Evolutionary conservation across 2,329 filamentous ascomycete genomes (phyloP).

Genomic region (Pyrenochaeta sp.): DNA sequence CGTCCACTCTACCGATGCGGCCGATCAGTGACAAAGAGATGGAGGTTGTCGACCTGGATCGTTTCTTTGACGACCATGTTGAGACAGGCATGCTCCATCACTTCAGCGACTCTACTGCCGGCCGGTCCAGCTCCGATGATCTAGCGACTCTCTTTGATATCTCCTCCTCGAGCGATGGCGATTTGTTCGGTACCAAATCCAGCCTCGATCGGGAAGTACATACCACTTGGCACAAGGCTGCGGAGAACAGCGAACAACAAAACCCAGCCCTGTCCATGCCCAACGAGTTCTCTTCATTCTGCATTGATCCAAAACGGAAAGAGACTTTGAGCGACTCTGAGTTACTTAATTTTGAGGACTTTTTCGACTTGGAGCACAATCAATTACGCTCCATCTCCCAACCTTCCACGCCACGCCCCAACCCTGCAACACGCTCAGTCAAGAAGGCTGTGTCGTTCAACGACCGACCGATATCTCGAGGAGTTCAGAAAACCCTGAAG

Average conservation of each 20-base stretch:
- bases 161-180: constrained; percentile 61
- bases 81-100: constrained; percentile 62
- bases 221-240: constrained; percentile 63
- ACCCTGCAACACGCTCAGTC: constrained; percentile 20
- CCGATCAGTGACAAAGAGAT: constrained; percentile 59
- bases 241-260: constrained; percentile 60
- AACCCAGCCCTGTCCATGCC: constrained; percentile 52
- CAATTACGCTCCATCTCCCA: constrained; percentile 38
- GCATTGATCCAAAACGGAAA: constrained; percentile 40
- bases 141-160: constrained; percentile 61
- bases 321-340: constrained; percentile 41
- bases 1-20: constrained; percentile 49
- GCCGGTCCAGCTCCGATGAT: constrained; percentile 58
- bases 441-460: constrained; percentile 37
- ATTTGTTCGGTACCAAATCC: constrained; percentile 55
- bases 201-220: constrained; percentile 58
- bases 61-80: constrained; percentile 70
- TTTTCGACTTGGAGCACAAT: constrained; percentile 36
- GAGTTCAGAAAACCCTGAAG: constrained; percentile 30
- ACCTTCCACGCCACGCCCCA: constrained; percentile 42
- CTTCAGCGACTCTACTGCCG: constrained; percentile 56
- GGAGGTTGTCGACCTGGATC: constrained; percentile 65
- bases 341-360: constrained; percentile 40
- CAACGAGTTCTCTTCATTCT: constrained; percentile 36
- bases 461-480: constrained; percentile 25